Conservation (phyloP, 257 asterid genomes). For the Gardenia jasminoides region DNA sequence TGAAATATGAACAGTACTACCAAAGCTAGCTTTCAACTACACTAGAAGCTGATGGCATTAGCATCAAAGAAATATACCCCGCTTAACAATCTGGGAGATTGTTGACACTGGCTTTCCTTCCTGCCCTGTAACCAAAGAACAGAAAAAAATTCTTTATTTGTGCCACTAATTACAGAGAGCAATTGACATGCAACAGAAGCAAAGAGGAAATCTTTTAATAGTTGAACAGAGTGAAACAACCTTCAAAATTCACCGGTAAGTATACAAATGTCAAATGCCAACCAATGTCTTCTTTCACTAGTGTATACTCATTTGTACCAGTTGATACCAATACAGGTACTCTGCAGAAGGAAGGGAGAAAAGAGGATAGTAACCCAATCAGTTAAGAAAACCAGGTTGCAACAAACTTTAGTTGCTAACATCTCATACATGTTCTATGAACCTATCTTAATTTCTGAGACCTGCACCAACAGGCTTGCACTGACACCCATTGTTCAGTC, state of each 20-base stretch:
- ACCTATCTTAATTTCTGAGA: background rate
- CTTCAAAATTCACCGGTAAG: conserved; percentile 88
- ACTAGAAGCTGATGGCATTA: background rate
- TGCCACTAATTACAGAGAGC: conserved; percentile 7
- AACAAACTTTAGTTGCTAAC: conserved; percentile 3
- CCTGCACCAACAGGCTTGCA: background rate
- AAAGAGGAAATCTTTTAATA: conserved; percentile 11
- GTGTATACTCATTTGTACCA: conserved; percentile 75
- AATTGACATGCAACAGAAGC: conserved; percentile 16
- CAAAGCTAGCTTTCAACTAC: background rate
- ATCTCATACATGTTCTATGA: background rate
- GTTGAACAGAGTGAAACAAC: conserved; percentile 36
- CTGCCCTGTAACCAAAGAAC: conserved; percentile 57
- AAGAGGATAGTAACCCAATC: conserved; percentile 8
- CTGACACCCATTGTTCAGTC: background rate
- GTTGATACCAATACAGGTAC: conserved; percentile 54
- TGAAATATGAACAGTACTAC: background rate
- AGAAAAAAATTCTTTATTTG: conserved; percentile 10
- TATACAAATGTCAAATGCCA: conserved; percentile 67
- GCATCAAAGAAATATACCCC: conserved; percentile 42
- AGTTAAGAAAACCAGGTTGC: background rate
- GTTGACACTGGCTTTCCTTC: conserved; percentile 77
- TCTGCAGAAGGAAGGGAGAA: conserved; percentile 39
- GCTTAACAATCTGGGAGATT: conserved; percentile 64
- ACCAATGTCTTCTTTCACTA: conserved; percentile 80